Evolutionary conservation across 768 basidiomycete species (phyloP), one percentile per base, ranked within the genome.

Genomic region (Tulasnella sp.): DNA sequence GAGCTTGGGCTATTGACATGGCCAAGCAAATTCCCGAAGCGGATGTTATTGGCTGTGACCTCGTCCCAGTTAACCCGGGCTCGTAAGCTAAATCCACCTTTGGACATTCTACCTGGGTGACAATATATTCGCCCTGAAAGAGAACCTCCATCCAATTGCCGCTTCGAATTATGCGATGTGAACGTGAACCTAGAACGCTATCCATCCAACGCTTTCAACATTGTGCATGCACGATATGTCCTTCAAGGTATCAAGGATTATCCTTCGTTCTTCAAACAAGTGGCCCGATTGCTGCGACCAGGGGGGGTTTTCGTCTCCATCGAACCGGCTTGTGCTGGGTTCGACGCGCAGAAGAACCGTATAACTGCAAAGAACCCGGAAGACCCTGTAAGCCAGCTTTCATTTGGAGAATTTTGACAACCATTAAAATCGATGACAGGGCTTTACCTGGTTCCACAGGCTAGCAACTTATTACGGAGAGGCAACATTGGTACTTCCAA

Each of bases 1-100:
- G 74, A 9, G 42, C 74, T 24, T 75, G 74, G 74, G 74, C 74
- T 24, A 75, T 75, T 46, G 74, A 52, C 74, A 75, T 75, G 42
- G 74, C 44, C 18, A 44, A 52, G 10, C 74, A 40, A 24, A n/a
- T 31, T 16, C 74, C 74, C n/a, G 38, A 75, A 34, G 74, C 44
- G 18, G 74, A 75, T 31, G 44, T 75, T n/a, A n/a, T 52, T 46
- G 74, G 74, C 31, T 34, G 42, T 42, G 74, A 75, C 42, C 36
- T 75, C 14, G 74, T 52, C 3, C 38, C 74, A 46, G 74, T 52
- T 5, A 75, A 44, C 44, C 52, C 52, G 31, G 31, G 44, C 38
- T 75, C 74, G 74, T 75, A 52, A 46, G 74, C 52, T 6, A 16
- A 40, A 42, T 75, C 74, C 27, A 34, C 8, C 56, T 24, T 58